Evolutionary conservation across 1,284 basidiomycete species (phyloP).

Genomic region (Phlebopus sp.): DNA sequence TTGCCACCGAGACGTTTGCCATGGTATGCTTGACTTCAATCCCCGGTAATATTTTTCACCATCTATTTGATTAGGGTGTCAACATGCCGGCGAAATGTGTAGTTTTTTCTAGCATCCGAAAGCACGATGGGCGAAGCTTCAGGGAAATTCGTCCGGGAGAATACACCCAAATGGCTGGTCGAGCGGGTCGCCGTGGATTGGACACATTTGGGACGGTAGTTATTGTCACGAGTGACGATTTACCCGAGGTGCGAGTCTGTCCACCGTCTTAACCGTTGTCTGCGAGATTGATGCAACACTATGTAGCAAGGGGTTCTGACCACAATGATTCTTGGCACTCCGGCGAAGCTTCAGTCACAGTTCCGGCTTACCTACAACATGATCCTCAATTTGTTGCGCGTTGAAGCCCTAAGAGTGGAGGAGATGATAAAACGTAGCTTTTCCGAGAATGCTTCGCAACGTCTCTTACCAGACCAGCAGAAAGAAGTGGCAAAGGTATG

Average conservation of each 20-base stretch:
- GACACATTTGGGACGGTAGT: slow-evolving; percentile 96
- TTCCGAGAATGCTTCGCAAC: slow-evolving; percentile 95
- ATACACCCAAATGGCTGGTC: slow-evolving; percentile 99
- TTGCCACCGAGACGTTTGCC: slow-evolving; percentile 99
- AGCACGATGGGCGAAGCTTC: slow-evolving; percentile 94
- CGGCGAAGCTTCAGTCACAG: slow-evolving; percentile 92
- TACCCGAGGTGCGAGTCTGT: slow-evolving; percentile 74
- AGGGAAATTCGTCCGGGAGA: slow-evolving; percentile 87
- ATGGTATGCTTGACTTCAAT: slow-evolving; percentile 60
- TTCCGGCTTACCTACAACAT: slow-evolving; percentile 99
- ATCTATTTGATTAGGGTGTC: slow-evolving; percentile 66
- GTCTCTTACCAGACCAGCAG: slow-evolving; percentile 91
- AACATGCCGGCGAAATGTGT: slow-evolving; percentile 99
- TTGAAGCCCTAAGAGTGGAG: slow-evolving; percentile 95
- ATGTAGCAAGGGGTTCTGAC: slow-evolving; percentile 69
- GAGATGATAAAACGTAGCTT: slow-evolving; percentile 99
- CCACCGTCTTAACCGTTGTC: slow-evolving; percentile 7
- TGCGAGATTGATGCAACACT: slow-evolving; percentile 7
- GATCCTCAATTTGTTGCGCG: slow-evolving; percentile 95
- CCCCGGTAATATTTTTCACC: slow-evolving; percentile 7
- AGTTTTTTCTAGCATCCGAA: slow-evolving; percentile 93
- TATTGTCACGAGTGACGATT: slow-evolving; percentile 80
- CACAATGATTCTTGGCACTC: slow-evolving; percentile 91
- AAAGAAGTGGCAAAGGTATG: slow-evolving; percentile 78
- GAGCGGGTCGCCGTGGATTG: slow-evolving; percentile 93